Evolutionary conservation across 2,329 filamentous ascomycete species (phyloP).

Genomic region (Colletotrichum viniferum): DNA sequence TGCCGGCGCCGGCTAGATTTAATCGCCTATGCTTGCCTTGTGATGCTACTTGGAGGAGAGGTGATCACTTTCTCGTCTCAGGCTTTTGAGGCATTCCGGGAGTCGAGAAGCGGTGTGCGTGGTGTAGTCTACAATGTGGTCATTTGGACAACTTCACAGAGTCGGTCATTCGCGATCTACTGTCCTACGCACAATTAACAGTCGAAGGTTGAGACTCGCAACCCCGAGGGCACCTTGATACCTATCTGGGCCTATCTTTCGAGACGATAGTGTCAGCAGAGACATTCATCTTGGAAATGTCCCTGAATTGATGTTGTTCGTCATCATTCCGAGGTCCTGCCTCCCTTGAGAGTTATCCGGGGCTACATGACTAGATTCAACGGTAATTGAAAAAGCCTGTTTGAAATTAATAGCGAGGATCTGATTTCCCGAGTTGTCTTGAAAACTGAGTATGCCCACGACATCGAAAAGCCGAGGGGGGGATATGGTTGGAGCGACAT

Average conservation of each 20-base stretch:
- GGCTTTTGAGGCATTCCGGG: not conserved
- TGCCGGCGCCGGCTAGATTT: not conserved
- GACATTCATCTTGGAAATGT: not conserved
- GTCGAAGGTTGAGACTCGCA: not conserved
- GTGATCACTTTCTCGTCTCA: not conserved
- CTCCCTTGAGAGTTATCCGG: not conserved
- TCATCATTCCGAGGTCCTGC: not conserved
- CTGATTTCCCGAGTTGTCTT: not conserved
- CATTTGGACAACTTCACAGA: not conserved
- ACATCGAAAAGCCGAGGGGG: not conserved
- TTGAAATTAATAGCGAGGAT: rapidly evolving
- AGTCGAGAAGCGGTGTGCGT: not conserved
- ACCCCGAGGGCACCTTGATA: not conserved
- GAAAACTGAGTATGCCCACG: not conserved
- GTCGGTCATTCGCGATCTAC: not conserved
- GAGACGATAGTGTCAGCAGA: not conserved
- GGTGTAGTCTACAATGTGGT: not conserved
- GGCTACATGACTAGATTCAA: not conserved
- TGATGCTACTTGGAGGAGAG: not conserved
- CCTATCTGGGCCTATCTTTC: not conserved
- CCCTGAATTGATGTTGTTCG: not conserved
- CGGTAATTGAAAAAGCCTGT: not conserved
- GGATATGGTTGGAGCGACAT: rapidly evolving
- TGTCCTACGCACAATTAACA: rapidly evolving
- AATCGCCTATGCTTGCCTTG: not conserved